Base-by-base conservation (phyloP, 805 yeast species). In the Blastobotrys peoriensis region DNA sequence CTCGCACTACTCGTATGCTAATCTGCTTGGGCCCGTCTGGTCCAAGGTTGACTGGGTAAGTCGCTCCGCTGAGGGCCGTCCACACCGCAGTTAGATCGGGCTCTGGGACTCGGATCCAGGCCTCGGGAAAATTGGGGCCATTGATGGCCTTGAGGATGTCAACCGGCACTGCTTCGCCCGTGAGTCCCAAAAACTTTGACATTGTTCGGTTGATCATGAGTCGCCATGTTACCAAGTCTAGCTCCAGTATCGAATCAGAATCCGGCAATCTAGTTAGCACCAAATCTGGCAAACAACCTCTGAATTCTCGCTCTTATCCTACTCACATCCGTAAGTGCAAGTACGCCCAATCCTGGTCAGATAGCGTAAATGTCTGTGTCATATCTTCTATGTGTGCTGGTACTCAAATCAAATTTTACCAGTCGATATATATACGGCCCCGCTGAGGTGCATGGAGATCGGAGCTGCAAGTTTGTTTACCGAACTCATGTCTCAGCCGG, bases 201-300 rank as follows among this genome's bases (percentile, higher is more conserved):
- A 64, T 28, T 15, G 60, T 52, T 2, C 47, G 35, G 15, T 44
- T 33, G 9, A 61, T 46, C 17, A 54, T 34, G 23, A 62, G 44
- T 39, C 52, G 49, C 67, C 67, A 63, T 2, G 64, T 54, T 20
- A 63, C 42, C 20, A 50, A 33, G 40, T 63, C 67, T 15, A 55
- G 30, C 1, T 40, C 41, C 13, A 13, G 13, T 4, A 36, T 38
- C 3, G 56, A 54, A 4, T 41, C 36, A 18, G 18, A 17, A 3
- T 43, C 43, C 28, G 40, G 18, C 5, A 38, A 17, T 16, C 47
- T 40, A 18, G 10, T 15, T 25, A 25, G 8, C 30, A 13, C 36
- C 30, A 9, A 21, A 9, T 10, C 8, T 38, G n/a, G 5, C n/a
- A 16, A 17, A 35, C 21, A 17, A 22, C 5, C 38, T 38, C 10